These are phyloP conservation scores for Brettanomyces sp. DNA, from an alignment of 805 yeast genomes.

Conservation along the genomic window DNA sequence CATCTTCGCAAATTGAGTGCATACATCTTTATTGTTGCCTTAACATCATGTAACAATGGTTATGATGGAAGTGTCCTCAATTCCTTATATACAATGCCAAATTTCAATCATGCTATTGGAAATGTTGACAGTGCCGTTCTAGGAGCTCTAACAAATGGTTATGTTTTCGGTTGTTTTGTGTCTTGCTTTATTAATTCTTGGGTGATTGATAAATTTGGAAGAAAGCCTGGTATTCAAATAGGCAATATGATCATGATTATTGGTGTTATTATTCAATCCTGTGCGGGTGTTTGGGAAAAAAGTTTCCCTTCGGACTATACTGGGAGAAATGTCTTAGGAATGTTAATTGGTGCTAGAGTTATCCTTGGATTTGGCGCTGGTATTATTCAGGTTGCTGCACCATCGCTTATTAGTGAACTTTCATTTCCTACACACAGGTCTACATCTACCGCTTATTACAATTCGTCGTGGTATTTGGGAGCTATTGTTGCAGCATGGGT, in stretches of 20 bases:
- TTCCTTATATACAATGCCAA: slow-evolving; percentile 36
- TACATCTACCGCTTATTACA: slow-evolving; percentile 31
- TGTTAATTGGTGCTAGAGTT: slow-evolving; percentile 25
- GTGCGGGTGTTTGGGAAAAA: slow-evolving; percentile 32
- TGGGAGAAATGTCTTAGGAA: slow-evolving; percentile 15
- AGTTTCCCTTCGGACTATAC: background rate
- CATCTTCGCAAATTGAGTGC: background rate
- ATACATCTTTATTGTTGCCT: slow-evolving; percentile 2
- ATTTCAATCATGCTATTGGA: slow-evolving; percentile 33
- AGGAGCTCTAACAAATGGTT: slow-evolving; percentile 35
- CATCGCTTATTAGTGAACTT: slow-evolving; percentile 23
- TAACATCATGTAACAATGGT: slow-evolving; percentile 18
- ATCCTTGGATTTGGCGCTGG: slow-evolving; percentile 23
- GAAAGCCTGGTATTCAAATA: slow-evolving; percentile 12
- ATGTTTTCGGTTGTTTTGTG: slow-evolving; percentile 27
- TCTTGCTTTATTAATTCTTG: slow-evolving; percentile 1
- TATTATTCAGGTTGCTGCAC: slow-evolving; percentile 17
- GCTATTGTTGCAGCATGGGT: slow-evolving; percentile 36
- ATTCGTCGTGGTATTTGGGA: slow-evolving; percentile 34
- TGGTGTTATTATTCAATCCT: slow-evolving; percentile 25
- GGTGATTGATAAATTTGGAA: slow-evolving; percentile 11
- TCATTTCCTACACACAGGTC: slow-evolving; percentile 20
- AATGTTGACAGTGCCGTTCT: slow-evolving; percentile 29
- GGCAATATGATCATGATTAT: slow-evolving; percentile 12
- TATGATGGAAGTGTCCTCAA: slow-evolving; percentile 42